phyloP scores from a whole-genome alignment of 768 basidiomycete genomes.

The Boletus subparvulus region DNA sequence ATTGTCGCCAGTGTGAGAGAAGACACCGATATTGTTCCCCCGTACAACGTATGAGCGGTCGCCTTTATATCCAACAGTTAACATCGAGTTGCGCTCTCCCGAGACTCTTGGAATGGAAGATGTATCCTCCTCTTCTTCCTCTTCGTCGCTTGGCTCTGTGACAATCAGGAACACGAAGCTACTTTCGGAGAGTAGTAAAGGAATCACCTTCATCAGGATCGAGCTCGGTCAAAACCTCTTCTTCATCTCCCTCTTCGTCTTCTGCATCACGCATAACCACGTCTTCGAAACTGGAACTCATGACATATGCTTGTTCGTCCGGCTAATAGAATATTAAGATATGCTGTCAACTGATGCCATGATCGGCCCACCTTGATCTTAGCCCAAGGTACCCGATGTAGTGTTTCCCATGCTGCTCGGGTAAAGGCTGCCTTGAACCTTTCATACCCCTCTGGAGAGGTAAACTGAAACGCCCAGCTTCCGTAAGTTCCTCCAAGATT shows the following conservation, averaged over 20 bases:
- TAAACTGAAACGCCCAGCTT: slow-evolving; percentile 85
- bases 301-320: slow-evolving; percentile 86
- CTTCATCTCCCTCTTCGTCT: slow-evolving; percentile 77
- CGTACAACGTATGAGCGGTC: slow-evolving; percentile 93
- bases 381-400: slow-evolving; percentile 69
- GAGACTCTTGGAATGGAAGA: slow-evolving; percentile 39
- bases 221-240: slow-evolving; percentile 70
- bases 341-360: not conserved
- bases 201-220: slow-evolving; percentile 58
- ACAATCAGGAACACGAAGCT: slow-evolving; percentile 26
- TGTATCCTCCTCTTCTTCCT: slow-evolving; percentile 39
- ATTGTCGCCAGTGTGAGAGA: slow-evolving; percentile 67
- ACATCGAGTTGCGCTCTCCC: slow-evolving; percentile 79
- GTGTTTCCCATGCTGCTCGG: slow-evolving; percentile 75
- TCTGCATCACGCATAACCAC: slow-evolving; percentile 83
- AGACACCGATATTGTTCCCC: slow-evolving; percentile 89
- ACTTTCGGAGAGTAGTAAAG: not conserved
- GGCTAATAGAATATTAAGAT: slow-evolving; percentile 38
- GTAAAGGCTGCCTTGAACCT: slow-evolving; percentile 64
- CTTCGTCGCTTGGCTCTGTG: slow-evolving; percentile 45
- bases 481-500: slow-evolving; percentile 52
- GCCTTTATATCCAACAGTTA: slow-evolving; percentile 93
- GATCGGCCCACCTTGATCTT: slow-evolving; percentile 67
- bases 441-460: slow-evolving; percentile 51
- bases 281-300: slow-evolving; percentile 74